phyloP scores from a whole-genome alignment of 305 asterid genomes.

The Fraxinus dipetala region DNA sequence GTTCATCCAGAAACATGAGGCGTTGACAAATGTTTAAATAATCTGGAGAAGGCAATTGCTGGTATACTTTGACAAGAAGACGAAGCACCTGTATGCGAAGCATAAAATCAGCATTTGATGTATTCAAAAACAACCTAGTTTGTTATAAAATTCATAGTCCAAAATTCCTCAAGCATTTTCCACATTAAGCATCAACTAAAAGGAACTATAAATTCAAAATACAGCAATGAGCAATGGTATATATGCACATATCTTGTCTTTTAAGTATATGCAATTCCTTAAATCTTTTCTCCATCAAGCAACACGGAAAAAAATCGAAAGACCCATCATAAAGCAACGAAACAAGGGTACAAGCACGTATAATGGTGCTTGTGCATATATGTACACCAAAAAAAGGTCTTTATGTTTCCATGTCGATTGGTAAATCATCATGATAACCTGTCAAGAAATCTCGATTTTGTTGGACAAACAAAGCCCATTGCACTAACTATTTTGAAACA shows the following conservation, averaged over 20 bases:
- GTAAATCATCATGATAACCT: background rate
- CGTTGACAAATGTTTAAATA: conserved; percentile 93
- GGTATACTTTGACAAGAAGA: conserved; percentile 78
- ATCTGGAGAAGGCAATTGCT: conserved; percentile 86
- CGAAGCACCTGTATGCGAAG: conserved; percentile 58
- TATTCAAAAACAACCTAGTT: background rate
- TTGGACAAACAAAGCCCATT: background rate
- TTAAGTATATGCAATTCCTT: background rate
- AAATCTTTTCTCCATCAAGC: background rate
- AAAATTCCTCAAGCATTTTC: background rate
- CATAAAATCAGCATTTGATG: background rate
- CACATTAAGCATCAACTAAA: background rate
- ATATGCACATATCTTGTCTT: background rate
- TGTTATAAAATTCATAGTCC: background rate
- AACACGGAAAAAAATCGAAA: background rate
- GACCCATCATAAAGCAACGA: background rate
- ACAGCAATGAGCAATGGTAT: background rate
- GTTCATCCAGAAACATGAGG: conserved; percentile 89
- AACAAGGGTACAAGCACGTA: background rate
- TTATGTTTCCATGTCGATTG: background rate
- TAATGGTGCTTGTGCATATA: background rate
- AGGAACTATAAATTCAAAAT: background rate
- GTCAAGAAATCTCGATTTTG: background rate
- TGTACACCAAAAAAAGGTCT: background rate
- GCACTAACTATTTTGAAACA: background rate